Conservation (phyloP, 352 stramenopile species). For the Pythium rishiriense region DNA sequence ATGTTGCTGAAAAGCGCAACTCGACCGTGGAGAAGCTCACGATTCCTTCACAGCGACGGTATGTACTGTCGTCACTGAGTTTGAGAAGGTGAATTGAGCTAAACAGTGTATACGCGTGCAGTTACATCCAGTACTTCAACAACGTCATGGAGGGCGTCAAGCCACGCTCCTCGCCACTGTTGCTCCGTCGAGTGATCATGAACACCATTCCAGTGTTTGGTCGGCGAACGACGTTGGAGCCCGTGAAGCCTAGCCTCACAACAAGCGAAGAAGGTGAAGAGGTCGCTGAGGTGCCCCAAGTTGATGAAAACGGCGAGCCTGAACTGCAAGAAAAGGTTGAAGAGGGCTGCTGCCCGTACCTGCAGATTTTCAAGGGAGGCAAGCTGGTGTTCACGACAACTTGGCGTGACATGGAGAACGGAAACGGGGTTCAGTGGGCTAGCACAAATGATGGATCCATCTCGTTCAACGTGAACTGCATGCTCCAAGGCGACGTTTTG, state of each 20-base stretch:
- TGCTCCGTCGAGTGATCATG: constrained; percentile 96
- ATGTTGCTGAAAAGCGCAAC: constrained; percentile 89
- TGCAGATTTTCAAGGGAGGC: constrained; percentile 98
- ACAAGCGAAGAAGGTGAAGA: constrained; percentile 35
- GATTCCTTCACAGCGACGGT: constrained; percentile 95
- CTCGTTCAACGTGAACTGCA: constrained; percentile 94
- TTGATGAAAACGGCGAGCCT: constrained; percentile 36
- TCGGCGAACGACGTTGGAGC: constrained; percentile 56
- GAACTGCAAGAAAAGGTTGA: constrained; percentile 65
- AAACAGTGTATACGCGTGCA: constrained; percentile 15
- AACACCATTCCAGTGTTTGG: constrained; percentile 92
- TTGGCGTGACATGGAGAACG: constrained; percentile 83
- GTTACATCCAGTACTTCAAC: constrained; percentile 97
- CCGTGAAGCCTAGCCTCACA: constrained; percentile 40
- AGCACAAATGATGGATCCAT: constrained; percentile 86
- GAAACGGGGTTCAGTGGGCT: constrained; percentile 91
- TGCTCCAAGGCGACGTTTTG: constrained; percentile 97
- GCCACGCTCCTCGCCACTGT: constrained; percentile 91
- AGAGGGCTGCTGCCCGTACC: constrained; percentile 95
- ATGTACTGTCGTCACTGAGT: constrained; percentile 3
- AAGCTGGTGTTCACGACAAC: constrained; percentile 96
- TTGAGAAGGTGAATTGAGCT: not conserved
- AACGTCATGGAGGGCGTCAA: constrained; percentile 97
- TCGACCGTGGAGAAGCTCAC: constrained; percentile 92
- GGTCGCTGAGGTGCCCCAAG: constrained; percentile 10